Base-by-base conservation (phyloP, 441 rosid genomes). In the Daphne laureola region DNA sequence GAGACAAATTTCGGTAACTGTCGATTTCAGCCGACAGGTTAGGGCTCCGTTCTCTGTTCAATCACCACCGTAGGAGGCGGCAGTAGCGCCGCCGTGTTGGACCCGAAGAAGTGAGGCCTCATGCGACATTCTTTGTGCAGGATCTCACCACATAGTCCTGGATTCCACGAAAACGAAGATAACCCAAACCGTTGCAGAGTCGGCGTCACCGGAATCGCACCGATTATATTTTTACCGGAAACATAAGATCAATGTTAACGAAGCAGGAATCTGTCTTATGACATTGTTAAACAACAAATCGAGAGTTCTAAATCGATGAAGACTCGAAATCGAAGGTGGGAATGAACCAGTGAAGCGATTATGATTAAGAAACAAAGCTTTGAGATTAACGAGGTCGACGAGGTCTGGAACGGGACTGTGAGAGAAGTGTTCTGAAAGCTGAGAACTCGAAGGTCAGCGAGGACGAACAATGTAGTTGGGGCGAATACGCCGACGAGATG, bases 381-480 rank as follows among this genome's bases (percentile, higher is more conserved):
- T 82, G 67, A 92, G 91, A 62, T 80, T 86, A 65, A 62, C 11
- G 53, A 91, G 84, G 5, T 59, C 51, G 50, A 95, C 84, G 14
- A 91, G 70, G 58, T 91, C 90, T 0, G 98, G 96, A 56, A 88
- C 46, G 26, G 80, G 73, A 12, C 96, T 51, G 78, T 70, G 62
- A 92, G 78, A 13, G 96, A 88, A 79, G 59, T 81, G 80, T 86
- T 84, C 21, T 67, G 87, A 43, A 92, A 90, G 67, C 86, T 54
- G 44, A 92, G 78, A 58, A 88, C 93, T 7, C 98, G 87, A 42
- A 92, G 96, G 80, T 88, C 89, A 71, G 73, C 87, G 49, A 92
- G 93, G 41, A 59, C 69, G 52, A 83, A 69, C 62, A 92, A 59
- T 12, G 95, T 75, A 78, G 76, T 63, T 49, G 87, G 68, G 63